These are phyloP conservation scores for Umbelopsis ramanniana DNA, from an alignment of 192 early-diverging fungal species.

Conservation along the genomic window DNA sequence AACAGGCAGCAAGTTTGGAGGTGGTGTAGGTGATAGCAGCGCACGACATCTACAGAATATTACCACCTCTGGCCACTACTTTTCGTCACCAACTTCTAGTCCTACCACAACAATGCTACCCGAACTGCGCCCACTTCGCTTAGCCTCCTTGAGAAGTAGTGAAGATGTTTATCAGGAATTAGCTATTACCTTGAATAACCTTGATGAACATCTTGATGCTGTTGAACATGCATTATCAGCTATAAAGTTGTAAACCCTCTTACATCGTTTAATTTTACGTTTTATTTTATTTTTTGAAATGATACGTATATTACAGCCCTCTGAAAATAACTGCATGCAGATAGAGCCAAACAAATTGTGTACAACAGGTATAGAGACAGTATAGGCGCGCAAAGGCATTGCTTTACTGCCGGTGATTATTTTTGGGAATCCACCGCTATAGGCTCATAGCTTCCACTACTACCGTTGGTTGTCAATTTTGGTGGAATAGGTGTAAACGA, in stretches of 20 bases:
- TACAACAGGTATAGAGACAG: slow-evolving; percentile 4
- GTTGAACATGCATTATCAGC: slow-evolving; percentile 1
- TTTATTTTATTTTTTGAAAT: not conserved
- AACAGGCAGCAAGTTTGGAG: not conserved
- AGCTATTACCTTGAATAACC: not conserved
- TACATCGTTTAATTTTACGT: not conserved
- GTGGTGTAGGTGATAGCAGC: not conserved
- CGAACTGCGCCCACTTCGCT: not conserved
- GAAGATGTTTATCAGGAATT: slow-evolving; percentile 13
- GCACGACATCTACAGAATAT: slow-evolving; percentile 9
- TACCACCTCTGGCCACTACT: not conserved
- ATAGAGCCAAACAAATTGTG: slow-evolving; percentile 6
- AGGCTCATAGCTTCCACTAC: not conserved
- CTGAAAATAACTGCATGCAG: not conserved
- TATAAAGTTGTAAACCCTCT: not conserved
- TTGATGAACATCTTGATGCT: slow-evolving; percentile 12
- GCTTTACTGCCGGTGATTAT: not conserved
- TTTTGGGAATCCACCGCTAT: slow-evolving; percentile 12
- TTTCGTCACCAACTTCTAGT: not conserved
- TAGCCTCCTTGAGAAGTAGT: not conserved
- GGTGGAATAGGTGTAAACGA: not conserved
- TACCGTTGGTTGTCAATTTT: not conserved
- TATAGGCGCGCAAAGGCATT: not conserved
- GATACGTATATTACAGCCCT: not conserved
- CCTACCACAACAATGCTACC: slow-evolving; percentile 3